phyloP scores from a whole-genome alignment of 164 flowering plant genomes.

The Magnolia kwangsiensis region DNA sequence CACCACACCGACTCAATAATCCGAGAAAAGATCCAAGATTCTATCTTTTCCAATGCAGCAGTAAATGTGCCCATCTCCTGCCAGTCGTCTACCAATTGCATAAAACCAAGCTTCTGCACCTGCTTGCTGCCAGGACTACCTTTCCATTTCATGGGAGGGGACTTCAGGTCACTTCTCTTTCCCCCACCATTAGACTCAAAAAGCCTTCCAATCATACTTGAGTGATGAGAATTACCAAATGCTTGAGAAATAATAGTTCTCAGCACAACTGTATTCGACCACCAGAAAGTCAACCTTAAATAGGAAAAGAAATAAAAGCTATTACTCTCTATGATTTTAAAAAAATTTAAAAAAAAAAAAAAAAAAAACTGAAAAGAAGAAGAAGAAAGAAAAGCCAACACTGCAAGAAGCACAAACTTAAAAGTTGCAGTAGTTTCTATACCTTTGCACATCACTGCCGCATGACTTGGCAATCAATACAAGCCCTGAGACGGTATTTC shows the following conservation, averaged over 20 bases:
- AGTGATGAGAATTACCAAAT: constrained; percentile 61
- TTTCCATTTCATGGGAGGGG: constrained; percentile 45
- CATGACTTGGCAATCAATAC: constrained; percentile 83
- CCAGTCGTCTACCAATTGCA: constrained; percentile 74
- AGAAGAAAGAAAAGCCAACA: background rate
- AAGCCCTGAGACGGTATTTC: constrained; percentile 86
- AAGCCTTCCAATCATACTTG: constrained; percentile 31
- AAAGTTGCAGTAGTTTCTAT: constrained; percentile 8
- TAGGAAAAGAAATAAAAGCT: constrained; percentile 4
- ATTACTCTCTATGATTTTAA: background rate
- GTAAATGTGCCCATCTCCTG: constrained; percentile 83
- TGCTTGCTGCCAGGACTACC: constrained; percentile 41
- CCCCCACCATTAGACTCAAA: constrained; percentile 44
- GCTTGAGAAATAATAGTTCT: constrained; percentile 80
- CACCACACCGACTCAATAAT: constrained; percentile 98
- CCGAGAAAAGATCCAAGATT: constrained; percentile 93
- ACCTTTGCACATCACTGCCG: constrained; percentile 94
- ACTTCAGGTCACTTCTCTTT: constrained; percentile 41
- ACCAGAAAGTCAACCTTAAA: constrained; percentile 89
- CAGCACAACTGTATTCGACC: constrained; percentile 83
- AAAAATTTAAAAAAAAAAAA: too few species aligned
- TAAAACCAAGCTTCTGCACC: constrained; percentile 33
- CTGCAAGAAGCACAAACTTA: background rate
- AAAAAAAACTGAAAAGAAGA: background rate
- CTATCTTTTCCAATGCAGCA: constrained; percentile 76